Evolutionary conservation across 2,329 filamentous ascomycete species (phyloP), one percentile per base, ranked within the genome.

Genomic region (Ustulina deusta): DNA sequence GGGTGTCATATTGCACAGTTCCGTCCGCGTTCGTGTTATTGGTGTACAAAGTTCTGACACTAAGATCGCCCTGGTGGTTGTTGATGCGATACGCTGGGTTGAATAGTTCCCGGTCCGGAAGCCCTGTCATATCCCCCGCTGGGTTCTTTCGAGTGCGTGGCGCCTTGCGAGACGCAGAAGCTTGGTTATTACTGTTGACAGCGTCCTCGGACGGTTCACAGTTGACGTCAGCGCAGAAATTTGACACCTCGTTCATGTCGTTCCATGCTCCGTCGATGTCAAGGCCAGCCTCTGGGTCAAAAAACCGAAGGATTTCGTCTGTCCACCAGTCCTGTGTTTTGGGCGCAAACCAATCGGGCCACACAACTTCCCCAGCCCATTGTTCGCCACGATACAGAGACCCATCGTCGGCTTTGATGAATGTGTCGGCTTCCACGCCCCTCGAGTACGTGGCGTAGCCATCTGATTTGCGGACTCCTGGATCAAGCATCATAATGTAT

Each of bases 221-320:
- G 36, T 66, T 58, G 56, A 71, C 36, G 29, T 72, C 57, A 9
- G 59, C 59, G 59, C 69, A 72, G 57, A 71, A 78, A 72, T 70
- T 86, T 83, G 71, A 85, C 1, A 83, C 83, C 71, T 87, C 84
- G 60, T 87, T 87, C 85, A 90, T 87, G 72, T 90, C 88, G 64
- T 89, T 89, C 86, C 88, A 91, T 1, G 91, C 80, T 1, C 86
- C 90, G 70, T 92, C 90, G 48, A 91, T 87, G 72, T 91, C 84
- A 22, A 92, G 83, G 40, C 89, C 90, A 3, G 78, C 83, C 0
- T 85, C 79, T 0, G 85, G 77, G 63, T 83, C 77, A 77, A 91
- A 90, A 78, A 89, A 89, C 0, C 70, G 77, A 0, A 71, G 73
- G 67, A 91, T 87, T 70, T 91, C 84, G 0, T 81, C 78, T 25